A percentile compares a stretch with the other conserved stretches of the same genome.
Conservation (phyloP, 1,139 yeast species). For the Blastobotrys elegans region DNA sequence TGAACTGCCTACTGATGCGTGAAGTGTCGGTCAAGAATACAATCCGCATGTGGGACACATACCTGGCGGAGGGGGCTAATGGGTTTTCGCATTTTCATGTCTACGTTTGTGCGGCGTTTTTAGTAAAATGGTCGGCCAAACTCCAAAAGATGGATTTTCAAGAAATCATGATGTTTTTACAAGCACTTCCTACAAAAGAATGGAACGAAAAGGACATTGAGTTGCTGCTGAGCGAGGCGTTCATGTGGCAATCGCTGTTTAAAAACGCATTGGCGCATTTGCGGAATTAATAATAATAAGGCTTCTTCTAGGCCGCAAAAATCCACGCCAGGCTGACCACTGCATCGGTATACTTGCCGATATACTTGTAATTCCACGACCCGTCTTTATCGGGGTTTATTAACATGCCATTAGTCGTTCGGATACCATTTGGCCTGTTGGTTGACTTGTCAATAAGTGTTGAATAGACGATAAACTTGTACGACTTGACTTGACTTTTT, state of each 20-base stretch:
- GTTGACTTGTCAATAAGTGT: constrained; percentile 26
- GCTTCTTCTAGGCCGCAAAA: constrained; percentile 11
- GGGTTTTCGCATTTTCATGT: constrained; percentile 94
- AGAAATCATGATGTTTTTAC: constrained; percentile 84
- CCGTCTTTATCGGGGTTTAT: constrained; percentile 37
- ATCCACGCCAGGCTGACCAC: constrained; percentile 35
- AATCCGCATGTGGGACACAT: constrained; percentile 97
- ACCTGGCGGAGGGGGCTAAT: constrained; percentile 77
- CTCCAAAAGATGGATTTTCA: constrained; percentile 89
- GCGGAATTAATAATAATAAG: constrained; percentile 14
- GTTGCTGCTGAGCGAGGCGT: constrained; percentile 89
- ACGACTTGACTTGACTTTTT: constrained; percentile 23
- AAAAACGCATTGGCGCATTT: constrained; percentile 65
- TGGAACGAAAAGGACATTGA: constrained; percentile 94
- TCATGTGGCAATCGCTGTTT: constrained; percentile 90
- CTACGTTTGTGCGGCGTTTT: constrained; percentile 96
- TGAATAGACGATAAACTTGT: constrained; percentile 31
- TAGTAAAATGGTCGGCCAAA: constrained; percentile 77
- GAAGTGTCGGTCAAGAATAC: constrained; percentile 75
- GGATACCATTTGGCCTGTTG: constrained; percentile 28
- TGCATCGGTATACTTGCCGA: constrained; percentile 21
- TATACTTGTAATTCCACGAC: constrained; percentile 29
- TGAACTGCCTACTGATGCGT: constrained; percentile 95
- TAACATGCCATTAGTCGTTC: constrained; percentile 30
- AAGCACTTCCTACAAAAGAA: constrained; percentile 74